Base-by-base conservation (phyloP, 768 basidiomycete species). In the Wakefieldia striispora region DNA sequence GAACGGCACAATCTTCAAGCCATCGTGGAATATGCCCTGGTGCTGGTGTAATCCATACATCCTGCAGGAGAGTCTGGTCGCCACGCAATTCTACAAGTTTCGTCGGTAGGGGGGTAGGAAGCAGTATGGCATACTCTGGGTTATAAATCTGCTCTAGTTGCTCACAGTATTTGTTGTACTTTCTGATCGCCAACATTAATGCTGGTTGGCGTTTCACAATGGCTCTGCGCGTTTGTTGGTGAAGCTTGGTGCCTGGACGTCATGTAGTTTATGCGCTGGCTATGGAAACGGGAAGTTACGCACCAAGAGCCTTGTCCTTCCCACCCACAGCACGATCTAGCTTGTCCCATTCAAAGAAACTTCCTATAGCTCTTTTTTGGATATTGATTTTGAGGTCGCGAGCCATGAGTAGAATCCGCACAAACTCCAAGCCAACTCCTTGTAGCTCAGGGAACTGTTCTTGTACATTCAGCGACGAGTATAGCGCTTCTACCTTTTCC, bases 61-160 rank as follows among this genome's bases (percentile, higher is more conserved):
- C 72, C 29, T 73, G 63, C 64, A 74, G 65, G 0, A 77, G 55
- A 0, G 23, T 43, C 0, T 66, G 42, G 24, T 61, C 39, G 6
- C 43, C 37, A 0, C 35, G 26, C 0, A 65, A 50, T 3, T 51
- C 46, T 2, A 48, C 41, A 0, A 77, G 49, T 19, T 70, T 57
- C 0, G 61, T 68, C 0, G 68, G 68, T 0, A 75, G 65, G 0
- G 61, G 64, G 1, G 47, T 13, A 0, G 72, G 75, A 8, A 74
- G 40, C 0, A 68, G 71, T 12, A 76, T 65, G 0, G 43, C 27
- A 44, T 65, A 70, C 3, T 45, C 27, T 0, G 59, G 54, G 7
- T 61, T 26, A 17, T 57, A 41, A 6, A 70, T 51, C 0, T 12
- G 36, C 14, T 23, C 46, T 1, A 72, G 56, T 0, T 42, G 52